These are phyloP conservation scores for Melampsora occidentalis DNA, from an alignment of 1,284 basidiomycete species.

Conservation along the genomic window DNA sequence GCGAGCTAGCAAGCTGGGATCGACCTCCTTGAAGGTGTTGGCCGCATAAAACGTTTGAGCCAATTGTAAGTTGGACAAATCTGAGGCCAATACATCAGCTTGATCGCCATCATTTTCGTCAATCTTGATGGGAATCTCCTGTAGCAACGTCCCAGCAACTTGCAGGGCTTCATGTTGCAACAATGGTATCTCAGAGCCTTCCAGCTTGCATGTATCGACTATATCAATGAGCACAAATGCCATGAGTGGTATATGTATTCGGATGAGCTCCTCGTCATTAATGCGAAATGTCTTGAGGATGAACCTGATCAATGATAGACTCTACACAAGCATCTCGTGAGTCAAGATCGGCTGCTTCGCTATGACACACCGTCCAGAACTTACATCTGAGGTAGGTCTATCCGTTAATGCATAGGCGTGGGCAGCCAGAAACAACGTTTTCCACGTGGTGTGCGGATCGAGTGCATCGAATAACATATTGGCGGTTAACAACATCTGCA, in stretches of 20 bases:
- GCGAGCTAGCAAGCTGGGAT: slow-evolving; percentile 8
- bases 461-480: slow-evolving; percentile 87
- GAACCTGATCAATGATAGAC: slow-evolving; percentile 60
- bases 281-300: slow-evolving; percentile 67
- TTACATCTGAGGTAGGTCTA: slow-evolving; percentile 56
- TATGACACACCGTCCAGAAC: slow-evolving; percentile 48
- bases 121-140: slow-evolving; percentile 22
- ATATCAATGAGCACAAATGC: slow-evolving; percentile 67
- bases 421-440: slow-evolving; percentile 63
- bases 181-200: slow-evolving; percentile 47
- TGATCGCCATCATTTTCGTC: slow-evolving; percentile 3
- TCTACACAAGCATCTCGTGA: slow-evolving; percentile 58
- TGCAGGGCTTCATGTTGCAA: slow-evolving; percentile 16
- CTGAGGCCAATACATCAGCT: not conserved
- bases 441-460: slow-evolving; percentile 85
- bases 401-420: slow-evolving; percentile 48
- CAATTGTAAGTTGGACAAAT: slow-evolving; percentile 17
- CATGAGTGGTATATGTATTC: slow-evolving; percentile 73
- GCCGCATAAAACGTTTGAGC: slow-evolving; percentile 33
- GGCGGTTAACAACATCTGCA: slow-evolving; percentile 74
- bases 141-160: slow-evolving; percentile 22
- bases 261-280: slow-evolving; percentile 77
- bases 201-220: slow-evolving; percentile 58
- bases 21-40: slow-evolving; percentile 27
- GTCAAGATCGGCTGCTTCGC: slow-evolving; percentile 46